phyloP scores from a whole-genome alignment of 345 rosid species.

The Angophora floribunda region DNA sequence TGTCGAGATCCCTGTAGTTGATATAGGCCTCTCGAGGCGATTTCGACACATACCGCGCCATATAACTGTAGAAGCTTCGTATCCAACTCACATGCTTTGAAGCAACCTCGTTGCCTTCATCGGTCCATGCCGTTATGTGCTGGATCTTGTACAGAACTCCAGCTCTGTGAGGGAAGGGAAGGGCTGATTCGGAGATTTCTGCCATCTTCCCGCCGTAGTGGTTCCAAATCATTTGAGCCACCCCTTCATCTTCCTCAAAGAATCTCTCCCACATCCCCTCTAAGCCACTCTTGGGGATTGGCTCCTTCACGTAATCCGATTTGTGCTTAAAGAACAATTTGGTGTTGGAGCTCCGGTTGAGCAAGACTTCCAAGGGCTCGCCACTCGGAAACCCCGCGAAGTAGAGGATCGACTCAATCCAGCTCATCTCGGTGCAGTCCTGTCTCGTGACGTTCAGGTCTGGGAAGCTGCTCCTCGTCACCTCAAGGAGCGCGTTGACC shows the following conservation, averaged over 20 bases:
- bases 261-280: slow-evolving; percentile 10
- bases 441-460: slow-evolving; percentile 17
- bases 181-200: slow-evolving; percentile 14
- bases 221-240: background rate
- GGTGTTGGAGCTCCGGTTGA: background rate
- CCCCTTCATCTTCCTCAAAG: background rate
- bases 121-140: background rate
- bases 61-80: background rate
- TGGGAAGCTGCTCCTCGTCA: slow-evolving; percentile 15
- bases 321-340: slow-evolving; percentile 5
- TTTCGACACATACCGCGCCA: background rate
- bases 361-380: background rate
- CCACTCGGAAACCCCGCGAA: background rate
- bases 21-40: background rate
- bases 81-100: slow-evolving; percentile 15
- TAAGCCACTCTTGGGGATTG: slow-evolving; percentile 11
- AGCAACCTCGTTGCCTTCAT: background rate
- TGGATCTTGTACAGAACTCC: slow-evolving; percentile 21
- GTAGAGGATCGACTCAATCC: slow-evolving; percentile 26
- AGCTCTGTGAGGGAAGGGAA: slow-evolving; percentile 31
- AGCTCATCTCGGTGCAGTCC: slow-evolving; percentile 34
- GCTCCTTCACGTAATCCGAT: slow-evolving; percentile 17
- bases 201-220: slow-evolving; percentile 36
- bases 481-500: background rate
- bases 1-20: slow-evolving; percentile 2